phyloP scores from a whole-genome alignment of 352 stramenopile species.

The Phytophthora multivora region DNA sequence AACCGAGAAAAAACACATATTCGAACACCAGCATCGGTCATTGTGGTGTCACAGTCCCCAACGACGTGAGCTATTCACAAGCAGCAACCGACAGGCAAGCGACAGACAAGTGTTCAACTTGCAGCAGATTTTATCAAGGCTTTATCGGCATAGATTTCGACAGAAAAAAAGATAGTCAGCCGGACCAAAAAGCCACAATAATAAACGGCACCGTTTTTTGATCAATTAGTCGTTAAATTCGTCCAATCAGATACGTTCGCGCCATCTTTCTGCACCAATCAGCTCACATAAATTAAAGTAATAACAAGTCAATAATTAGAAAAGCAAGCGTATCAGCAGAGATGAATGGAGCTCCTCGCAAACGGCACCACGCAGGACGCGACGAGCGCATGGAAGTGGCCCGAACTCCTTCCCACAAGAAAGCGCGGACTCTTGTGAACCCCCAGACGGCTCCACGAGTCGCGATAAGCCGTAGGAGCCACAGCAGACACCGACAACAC shows the following conservation, averaged over 20 bases:
- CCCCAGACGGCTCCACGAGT: slow-evolving; percentile 17
- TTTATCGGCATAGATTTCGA: slow-evolving; percentile 30
- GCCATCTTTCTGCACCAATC: slow-evolving; percentile 18
- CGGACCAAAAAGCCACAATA: background rate
- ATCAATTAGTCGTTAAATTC: no score
- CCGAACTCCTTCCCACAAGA: slow-evolving; percentile 42
- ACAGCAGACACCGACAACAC: slow-evolving; percentile 11
- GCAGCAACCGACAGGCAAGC: background rate
- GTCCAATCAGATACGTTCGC: slow-evolving; percentile 25
- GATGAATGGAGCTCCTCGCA: slow-evolving; percentile 61
- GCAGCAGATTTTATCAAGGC: slow-evolving; percentile 15
- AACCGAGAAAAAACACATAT: slow-evolving; percentile 9
- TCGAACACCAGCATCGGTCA: slow-evolving; percentile 1
- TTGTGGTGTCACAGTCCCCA: background rate
- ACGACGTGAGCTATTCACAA: background rate
- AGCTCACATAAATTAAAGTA: background rate
- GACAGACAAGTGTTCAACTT: background rate
- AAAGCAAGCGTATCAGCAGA: background rate
- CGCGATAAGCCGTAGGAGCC: slow-evolving; percentile 6
- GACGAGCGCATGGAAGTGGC: slow-evolving; percentile 20
- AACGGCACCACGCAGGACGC: slow-evolving; percentile 35
- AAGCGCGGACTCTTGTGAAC: slow-evolving; percentile 20
- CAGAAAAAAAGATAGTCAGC: slow-evolving; percentile 11
- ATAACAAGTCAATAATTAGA: background rate
- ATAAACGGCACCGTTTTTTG: slow-evolving; percentile 5